A percentile compares a stretch with the other conserved stretches of the same genome.
Conservation (phyloP, 1,284 basidiomycete species). For the Inonotus hispidus region DNA sequence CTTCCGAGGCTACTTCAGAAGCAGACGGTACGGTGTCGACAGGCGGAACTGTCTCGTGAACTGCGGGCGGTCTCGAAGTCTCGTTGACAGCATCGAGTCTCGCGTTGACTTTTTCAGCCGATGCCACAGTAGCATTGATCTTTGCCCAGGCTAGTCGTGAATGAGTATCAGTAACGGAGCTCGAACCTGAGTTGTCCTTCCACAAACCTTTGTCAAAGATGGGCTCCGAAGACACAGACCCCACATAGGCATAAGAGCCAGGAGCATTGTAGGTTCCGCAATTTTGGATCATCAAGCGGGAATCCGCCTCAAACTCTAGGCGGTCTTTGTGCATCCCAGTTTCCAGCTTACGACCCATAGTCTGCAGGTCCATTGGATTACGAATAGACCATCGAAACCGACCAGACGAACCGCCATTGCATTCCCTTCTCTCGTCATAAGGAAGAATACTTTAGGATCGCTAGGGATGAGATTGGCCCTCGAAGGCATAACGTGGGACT, state of each 20-base stretch:
- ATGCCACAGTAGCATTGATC: constrained; percentile 70
- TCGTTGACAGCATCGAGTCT: constrained; percentile 25
- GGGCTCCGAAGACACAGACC: constrained; percentile 72
- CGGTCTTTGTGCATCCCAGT: constrained; percentile 84
- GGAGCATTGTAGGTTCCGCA: constrained; percentile 82
- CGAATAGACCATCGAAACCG: constrained; percentile 92
- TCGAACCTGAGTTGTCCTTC: constrained; percentile 24
- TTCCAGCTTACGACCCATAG: constrained; percentile 84
- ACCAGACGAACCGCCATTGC: constrained; percentile 87
- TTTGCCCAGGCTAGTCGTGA: constrained; percentile 43
- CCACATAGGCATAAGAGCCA: constrained; percentile 71
- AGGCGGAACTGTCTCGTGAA: constrained; percentile 23
- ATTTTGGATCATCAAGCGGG: constrained; percentile 85
- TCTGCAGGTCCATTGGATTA: constrained; percentile 92
- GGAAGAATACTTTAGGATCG: constrained; percentile 79
- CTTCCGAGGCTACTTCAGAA: constrained; percentile 23
- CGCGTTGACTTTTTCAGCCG: constrained; percentile 32
- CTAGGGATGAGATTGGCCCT: constrained; percentile 78
- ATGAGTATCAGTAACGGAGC: constrained; percentile 13
- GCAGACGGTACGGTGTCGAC: constrained; percentile 6
- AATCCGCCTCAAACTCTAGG: constrained; percentile 81
- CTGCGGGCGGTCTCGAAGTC: constrained; percentile 24
- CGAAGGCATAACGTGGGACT: constrained; percentile 83
- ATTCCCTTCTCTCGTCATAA: constrained; percentile 90
- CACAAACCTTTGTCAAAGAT: constrained; percentile 81